Evolutionary conservation across 2,329 filamentous ascomycete genomes (phyloP), one percentile per base, ranked within the genome.

Genomic region (Xylariomycetidae sp.): DNA sequence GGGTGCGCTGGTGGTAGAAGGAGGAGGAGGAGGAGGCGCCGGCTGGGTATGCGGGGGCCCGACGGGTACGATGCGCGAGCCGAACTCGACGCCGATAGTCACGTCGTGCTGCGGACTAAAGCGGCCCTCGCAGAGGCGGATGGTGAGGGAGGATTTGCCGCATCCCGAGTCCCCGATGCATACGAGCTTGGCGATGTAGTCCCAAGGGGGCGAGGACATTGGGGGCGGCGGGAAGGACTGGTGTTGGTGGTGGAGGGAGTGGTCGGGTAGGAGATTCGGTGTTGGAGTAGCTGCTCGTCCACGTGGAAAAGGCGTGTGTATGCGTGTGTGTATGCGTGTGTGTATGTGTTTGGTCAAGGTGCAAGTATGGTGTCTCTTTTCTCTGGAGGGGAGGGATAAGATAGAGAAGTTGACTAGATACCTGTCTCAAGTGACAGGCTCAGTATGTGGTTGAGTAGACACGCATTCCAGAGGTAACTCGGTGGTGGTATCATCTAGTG

Each of bases 151-250:
- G 42, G 88, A 94, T 72, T 98, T 98, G 56, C 92, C 92, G 58
- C 88, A 94, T 58, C 89, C 92, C 28, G 85, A 92, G 69, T 97
- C 92, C 61, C 92, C 92, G 55, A 98, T 88, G 68, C 88, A 94
- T 57, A 97, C 90, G 53, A 98, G 86, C 67, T 98, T 98, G 62
- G 90, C 89, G 59, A 97, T 98, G 70, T 94, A 97, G 69, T 97
- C 88, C 90, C 90, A 97, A 63, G 88, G 83, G 54, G 81, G 75
- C 44, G 70, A 60, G 56, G 73, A 72, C 74, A 80, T 80, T 58
- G 50, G 45, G 40, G 33, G 34, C 7, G 11, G 25, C 26, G 23
- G 31, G 32, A 17, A 25, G 30, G 33, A 25, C 25, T 25, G 31
- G 16, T 32, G 28, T 20, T 27, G 29, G 26, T 30, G 14, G 30